Conservation (phyloP, 2,329 filamentous ascomycete species). For the Talaromyces sp. region DNA sequence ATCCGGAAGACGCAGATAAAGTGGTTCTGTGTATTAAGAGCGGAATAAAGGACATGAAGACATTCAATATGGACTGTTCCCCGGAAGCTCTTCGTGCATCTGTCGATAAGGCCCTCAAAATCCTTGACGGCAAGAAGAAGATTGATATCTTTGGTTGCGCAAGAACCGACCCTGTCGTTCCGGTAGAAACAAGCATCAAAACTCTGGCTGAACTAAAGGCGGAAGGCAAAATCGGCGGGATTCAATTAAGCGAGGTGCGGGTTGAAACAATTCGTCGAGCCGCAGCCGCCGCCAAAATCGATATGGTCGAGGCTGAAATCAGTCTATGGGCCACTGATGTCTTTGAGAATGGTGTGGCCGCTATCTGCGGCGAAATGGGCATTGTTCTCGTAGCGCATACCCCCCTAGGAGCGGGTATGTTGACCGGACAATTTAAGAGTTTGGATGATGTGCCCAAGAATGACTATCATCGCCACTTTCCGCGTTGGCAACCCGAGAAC, state of each 20-base stretch:
- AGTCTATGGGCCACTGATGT: conserved; percentile 58
- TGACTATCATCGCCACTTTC: conserved; percentile 45
- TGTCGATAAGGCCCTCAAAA: conserved; percentile 56
- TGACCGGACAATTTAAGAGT: conserved; percentile 52
- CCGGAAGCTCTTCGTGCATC: conserved; percentile 56
- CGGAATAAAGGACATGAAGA: conserved; percentile 38
- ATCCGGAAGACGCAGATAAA: conserved; percentile 63
- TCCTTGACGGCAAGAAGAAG: conserved; percentile 43
- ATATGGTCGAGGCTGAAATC: conserved; percentile 61
- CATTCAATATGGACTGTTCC: conserved; percentile 50
- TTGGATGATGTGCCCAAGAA: conserved; percentile 48
- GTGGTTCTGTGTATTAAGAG: conserved; percentile 62
- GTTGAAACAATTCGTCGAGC: conserved; percentile 47
- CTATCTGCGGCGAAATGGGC: conserved; percentile 55
- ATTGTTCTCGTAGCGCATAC: conserved; percentile 62
- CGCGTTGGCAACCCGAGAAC: conserved; percentile 53
- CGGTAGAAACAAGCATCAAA: conserved; percentile 49
- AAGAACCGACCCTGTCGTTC: conserved; percentile 54
- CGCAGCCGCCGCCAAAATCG: conserved; percentile 53
- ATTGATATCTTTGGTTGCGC: conserved; percentile 62
- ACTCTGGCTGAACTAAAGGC: conserved; percentile 40
- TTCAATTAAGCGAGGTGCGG: conserved; percentile 45
- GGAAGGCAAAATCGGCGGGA: conserved; percentile 46
- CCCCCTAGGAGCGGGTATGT: conserved; percentile 58
- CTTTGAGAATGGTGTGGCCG: conserved; percentile 57